Conservation (phyloP, 1,284 basidiomycete species). For the Lentinus polychrous region DNA sequence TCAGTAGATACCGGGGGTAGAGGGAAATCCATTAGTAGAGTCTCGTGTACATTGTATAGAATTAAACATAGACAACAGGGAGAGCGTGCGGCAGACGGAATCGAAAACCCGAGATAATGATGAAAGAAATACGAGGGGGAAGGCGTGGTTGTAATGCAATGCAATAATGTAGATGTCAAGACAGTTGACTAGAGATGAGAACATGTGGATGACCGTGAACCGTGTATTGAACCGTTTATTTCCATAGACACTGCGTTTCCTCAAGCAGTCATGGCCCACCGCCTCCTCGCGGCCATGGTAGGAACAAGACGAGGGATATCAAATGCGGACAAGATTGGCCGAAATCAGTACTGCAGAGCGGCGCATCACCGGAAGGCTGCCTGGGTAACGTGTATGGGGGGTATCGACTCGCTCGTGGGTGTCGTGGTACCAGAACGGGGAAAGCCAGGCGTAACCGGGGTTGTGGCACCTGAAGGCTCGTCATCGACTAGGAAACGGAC, state of each 20-base stretch:
- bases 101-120: too few relatives aligned
- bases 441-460: slow-evolving; percentile 54
- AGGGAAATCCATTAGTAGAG: too few relatives aligned
- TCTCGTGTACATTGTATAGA: too few relatives aligned
- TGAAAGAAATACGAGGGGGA: not conserved
- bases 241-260: too few relatives aligned
- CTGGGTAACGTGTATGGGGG: slow-evolving; percentile 28
- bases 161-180: not conserved
- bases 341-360: not conserved
- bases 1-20: too few relatives aligned
- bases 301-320: not conserved
- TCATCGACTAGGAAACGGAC: slow-evolving; percentile 65
- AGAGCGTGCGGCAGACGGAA: too few relatives aligned
- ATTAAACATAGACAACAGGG: too few relatives aligned
- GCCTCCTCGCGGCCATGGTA: not conserved
- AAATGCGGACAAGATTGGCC: not conserved
- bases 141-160: not conserved
- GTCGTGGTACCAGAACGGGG: slow-evolving; percentile 26
- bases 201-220: too few relatives aligned
- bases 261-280: not conserved
- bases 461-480: slow-evolving; percentile 50
- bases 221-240: not conserved
- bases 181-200: not conserved
- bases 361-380: slow-evolving; percentile 26
- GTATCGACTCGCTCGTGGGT: slow-evolving; percentile 20